Evolutionary conservation across 2,329 filamentous ascomycete genomes (phyloP).

Genomic region (Pseudogymnoascus sp.): DNA sequence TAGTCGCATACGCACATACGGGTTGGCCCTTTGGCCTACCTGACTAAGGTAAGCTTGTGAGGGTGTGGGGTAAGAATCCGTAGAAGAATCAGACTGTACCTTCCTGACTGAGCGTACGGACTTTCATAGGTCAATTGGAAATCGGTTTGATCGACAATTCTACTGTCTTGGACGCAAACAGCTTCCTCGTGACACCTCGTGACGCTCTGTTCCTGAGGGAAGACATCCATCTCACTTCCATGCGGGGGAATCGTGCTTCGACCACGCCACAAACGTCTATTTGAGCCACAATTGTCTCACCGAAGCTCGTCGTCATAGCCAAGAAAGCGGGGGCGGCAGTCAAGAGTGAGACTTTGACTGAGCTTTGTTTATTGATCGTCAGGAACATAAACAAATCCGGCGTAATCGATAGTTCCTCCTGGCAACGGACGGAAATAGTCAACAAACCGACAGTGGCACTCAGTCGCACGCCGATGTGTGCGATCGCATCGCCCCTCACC

Average conservation of each 20-base stretch:
- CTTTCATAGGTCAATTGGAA: neutral
- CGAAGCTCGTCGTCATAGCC: conserved; percentile 1
- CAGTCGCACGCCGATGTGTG: neutral
- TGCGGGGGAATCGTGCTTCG: neutral
- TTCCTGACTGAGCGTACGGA: neutral
- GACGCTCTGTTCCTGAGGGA: neutral
- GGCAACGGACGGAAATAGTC: neutral
- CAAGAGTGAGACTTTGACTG: neutral
- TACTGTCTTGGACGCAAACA: neutral
- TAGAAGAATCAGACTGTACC: too few species aligned
- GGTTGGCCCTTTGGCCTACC: neutral
- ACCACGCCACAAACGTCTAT: neutral
- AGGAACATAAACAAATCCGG: conserved; percentile 5
- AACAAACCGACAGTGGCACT: neutral
- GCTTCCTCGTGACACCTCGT: neutral
- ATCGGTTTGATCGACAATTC: neutral
- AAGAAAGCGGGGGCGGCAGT: neutral
- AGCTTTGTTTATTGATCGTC: neutral
- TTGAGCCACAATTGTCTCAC: neutral
- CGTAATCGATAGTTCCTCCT: neutral
- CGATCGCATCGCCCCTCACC: too few species aligned
- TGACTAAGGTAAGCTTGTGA: neutral
- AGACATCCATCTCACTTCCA: conserved; percentile 1
- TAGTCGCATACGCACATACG: neutral
- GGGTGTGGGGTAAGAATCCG: neutral